phyloP scores from a whole-genome alignment of 805 yeast genomes.

The Teunomyces atbi region DNA sequence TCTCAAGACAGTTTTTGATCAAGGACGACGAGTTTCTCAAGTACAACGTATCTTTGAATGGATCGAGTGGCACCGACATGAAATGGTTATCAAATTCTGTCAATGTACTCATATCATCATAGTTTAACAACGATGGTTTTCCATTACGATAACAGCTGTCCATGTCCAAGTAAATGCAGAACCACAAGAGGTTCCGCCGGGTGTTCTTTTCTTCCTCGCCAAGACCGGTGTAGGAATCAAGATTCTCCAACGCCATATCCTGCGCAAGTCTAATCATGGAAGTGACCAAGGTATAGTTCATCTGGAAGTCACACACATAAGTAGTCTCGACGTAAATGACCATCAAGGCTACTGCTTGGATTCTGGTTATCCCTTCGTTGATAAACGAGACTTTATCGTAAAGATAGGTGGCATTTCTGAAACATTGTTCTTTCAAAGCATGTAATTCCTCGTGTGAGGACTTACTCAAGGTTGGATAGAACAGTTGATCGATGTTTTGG shows the following conservation, averaged over 20 bases:
- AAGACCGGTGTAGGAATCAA: slow-evolving; percentile 34
- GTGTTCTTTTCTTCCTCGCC: slow-evolving; percentile 31
- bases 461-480: slow-evolving; percentile 2
- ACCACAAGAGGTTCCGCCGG: slow-evolving; percentile 49
- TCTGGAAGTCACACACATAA: slow-evolving; percentile 26
- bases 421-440: slow-evolving; percentile 4
- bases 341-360: slow-evolving; percentile 53
- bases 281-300: slow-evolving; percentile 40
- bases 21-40: slow-evolving; percentile 3
- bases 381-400: slow-evolving; percentile 49
- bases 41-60: slow-evolving; percentile 6
- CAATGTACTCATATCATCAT: slow-evolving; percentile 34
- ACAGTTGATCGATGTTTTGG: slow-evolving; percentile 6
- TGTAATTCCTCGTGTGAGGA: background rate
- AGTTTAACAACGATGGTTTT: slow-evolving; percentile 46
- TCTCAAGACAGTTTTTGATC: slow-evolving; percentile 6
- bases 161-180: slow-evolving; percentile 46
- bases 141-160: slow-evolving; percentile 47
- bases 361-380: slow-evolving; percentile 50
- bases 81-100: slow-evolving; percentile 14
- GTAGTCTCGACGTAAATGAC: slow-evolving; percentile 35
- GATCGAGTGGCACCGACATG: slow-evolving; percentile 13
- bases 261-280: slow-evolving; percentile 54
- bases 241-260: slow-evolving; percentile 56
- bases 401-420: slow-evolving; percentile 43